Base-by-base conservation (phyloP, 106 monocot genomes). In the Dendrobium catenatum region DNA sequence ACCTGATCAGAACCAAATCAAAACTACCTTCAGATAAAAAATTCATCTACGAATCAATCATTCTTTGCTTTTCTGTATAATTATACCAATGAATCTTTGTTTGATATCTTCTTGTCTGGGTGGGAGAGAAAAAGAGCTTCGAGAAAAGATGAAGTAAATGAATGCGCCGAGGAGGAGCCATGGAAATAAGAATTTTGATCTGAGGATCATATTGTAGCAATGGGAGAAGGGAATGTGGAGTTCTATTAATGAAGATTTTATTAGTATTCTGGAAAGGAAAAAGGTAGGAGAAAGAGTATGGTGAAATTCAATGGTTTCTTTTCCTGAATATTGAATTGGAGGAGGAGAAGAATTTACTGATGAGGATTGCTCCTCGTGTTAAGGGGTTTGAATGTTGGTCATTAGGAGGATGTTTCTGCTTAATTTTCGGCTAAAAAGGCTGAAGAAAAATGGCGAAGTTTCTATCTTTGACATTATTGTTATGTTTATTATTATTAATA, bases 181-280 rank as follows among this genome's bases (percentile, higher is more conserved):
- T 51, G n/a, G 49, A 3, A 33, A 26, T 24, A 48, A 76, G 42
- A 5, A n/a, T 47, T n/a, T 76, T 43, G 48, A 76, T 76, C 18
- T 46, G 9, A 76, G 42, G 76, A 48, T 76, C 76, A 76, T 76
- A 18, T 76, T 76, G 76, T 43, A 24, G 76, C 46, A 46, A 47
- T 46, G 17, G 42, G 44, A 76, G 20, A n/a, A 76, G 76, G 76
- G 43, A 76, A n/a, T 76, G 44, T 26, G 7, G 46, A 48, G 44
- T 24, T 66, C 24, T 22, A 66, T 51, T 51, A 51, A 51, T 51
- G 64, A 66, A 22, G 8, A 66, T 66, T 66, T 26, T 66, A 26
- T 24, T 1, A n/a, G 64, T 20, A 1, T 66, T 66, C 24, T 66
- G 4, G n/a, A 66, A 26, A 11, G 22, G 22, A 66, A 66, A 66